Conservation (phyloP, 1,284 basidiomycete species). For the Moesziomyces sp. region DNA sequence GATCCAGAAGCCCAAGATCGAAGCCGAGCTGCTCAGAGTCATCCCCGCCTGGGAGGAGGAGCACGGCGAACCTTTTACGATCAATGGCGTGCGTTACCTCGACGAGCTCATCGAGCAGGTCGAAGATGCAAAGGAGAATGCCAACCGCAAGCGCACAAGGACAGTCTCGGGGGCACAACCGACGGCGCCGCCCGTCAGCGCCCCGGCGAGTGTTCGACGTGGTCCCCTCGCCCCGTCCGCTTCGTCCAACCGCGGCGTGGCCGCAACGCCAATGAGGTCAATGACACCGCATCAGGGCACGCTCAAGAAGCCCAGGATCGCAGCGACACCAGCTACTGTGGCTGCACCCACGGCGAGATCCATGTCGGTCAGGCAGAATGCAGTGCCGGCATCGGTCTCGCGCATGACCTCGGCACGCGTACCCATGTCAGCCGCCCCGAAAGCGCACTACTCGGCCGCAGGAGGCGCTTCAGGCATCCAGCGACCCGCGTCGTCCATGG, state of each 20-base stretch:
- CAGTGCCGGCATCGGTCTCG: constrained; percentile 20
- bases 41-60: constrained; percentile 90
- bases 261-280: constrained; percentile 38
- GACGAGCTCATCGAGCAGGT: constrained; percentile 73
- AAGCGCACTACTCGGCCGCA: constrained; percentile 13
- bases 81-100: constrained; percentile 85
- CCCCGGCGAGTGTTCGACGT: constrained; percentile 28
- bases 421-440: constrained; percentile 31
- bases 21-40: constrained; percentile 81
- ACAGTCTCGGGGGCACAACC: constrained; percentile 26
- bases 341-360: constrained; percentile 18
- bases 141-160: constrained; percentile 32
- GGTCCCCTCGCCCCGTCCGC: constrained; percentile 32
- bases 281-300: constrained; percentile 33
- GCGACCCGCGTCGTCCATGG: constrained; percentile 37
- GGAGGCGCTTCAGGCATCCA: constrained; percentile 11
- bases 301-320: constrained; percentile 39
- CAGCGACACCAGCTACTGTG: constrained; percentile 29
- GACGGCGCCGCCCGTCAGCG: constrained; percentile 22
- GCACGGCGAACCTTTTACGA: constrained; percentile 80
- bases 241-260: constrained; percentile 23
- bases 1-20: constrained; percentile 90
- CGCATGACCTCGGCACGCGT: constrained; percentile 29
- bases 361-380: constrained; percentile 18
- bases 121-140: constrained; percentile 54